A percentile compares a stretch with the other conserved stretches of the same genome.
Conservation (phyloP, 441 rosid species). For the Populus hybrid region DNA sequence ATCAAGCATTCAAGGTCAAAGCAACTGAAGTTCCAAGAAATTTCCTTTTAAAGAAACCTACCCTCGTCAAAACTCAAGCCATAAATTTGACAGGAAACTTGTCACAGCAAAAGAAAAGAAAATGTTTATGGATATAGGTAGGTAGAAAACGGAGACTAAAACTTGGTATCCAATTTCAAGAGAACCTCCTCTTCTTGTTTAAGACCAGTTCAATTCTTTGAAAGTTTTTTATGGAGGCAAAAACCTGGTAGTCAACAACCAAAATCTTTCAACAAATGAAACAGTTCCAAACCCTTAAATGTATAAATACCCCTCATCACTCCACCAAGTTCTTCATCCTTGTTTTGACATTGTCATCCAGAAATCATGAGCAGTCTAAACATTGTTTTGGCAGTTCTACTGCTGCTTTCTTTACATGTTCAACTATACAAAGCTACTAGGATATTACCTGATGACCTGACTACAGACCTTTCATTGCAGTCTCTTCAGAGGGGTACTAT, state of each 20-base stretch:
- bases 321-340: conserved; percentile 2
- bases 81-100: neutral
- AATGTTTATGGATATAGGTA: neutral
- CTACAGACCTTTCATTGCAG: conserved; percentile 25
- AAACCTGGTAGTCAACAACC: conserved; percentile 30
- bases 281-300: neutral
- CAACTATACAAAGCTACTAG: conserved; percentile 33
- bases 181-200: conserved; percentile 3
- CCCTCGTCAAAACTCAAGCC: neutral
- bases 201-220: conserved; percentile 23
- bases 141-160: neutral
- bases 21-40: conserved; percentile 15
- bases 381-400: conserved; percentile 22
- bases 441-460: conserved; percentile 24
- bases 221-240: neutral
- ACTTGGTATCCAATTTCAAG: conserved; percentile 18
- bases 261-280: conserved; percentile 13
- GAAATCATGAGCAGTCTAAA: conserved; percentile 26
- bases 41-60: conserved; percentile 4
- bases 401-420: conserved; percentile 26
- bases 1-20: conserved; percentile 10
- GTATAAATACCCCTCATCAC: conserved; percentile 24
- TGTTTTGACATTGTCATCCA: neutral
- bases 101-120: neutral
- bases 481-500: conserved; percentile 42